These are phyloP conservation scores for Globisporangium viniferum DNA, from an alignment of 352 stramenopile genomes.

Conservation along the genomic window DNA sequence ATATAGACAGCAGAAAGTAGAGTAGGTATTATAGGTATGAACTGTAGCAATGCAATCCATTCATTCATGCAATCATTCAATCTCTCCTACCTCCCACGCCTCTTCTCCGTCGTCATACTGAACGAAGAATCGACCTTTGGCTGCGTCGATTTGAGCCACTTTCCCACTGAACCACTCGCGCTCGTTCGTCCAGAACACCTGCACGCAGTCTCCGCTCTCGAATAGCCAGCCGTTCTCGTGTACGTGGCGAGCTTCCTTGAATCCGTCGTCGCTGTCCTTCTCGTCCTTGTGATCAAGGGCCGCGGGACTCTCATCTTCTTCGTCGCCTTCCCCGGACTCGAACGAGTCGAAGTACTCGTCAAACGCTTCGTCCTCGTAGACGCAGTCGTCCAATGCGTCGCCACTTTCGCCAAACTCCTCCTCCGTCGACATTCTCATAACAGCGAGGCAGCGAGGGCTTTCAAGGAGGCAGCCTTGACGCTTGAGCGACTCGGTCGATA, in stretches of 20 bases:
- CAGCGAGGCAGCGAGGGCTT: background rate
- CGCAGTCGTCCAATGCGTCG: background rate
- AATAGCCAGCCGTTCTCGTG: background rate
- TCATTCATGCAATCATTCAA: background rate
- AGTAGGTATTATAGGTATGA: background rate
- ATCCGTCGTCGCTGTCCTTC: background rate
- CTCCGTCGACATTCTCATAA: background rate
- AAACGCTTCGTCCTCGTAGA: slow-evolving; percentile 42
- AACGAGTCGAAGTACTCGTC: slow-evolving; percentile 57
- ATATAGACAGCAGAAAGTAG: no score
- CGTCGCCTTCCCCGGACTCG: slow-evolving; percentile 16
- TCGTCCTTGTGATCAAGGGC: background rate
- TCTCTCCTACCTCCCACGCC: slow-evolving; percentile 31
- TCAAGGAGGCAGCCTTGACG: background rate
- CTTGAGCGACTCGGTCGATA: background rate
- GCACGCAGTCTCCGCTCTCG: slow-evolving; percentile 27
- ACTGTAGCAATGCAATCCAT: background rate
- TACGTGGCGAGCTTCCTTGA: background rate
- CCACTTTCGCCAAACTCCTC: slow-evolving; percentile 5
- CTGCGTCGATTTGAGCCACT: slow-evolving; percentile 14
- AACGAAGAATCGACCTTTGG: slow-evolving; percentile 22
- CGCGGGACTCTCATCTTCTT: background rate
- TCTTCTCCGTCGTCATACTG: slow-evolving; percentile 51
- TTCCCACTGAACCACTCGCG: slow-evolving; percentile 42
- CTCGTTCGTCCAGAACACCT: slow-evolving; percentile 48